Percentiles rank a stretch among this genome's conserved stretches.
Conservation (phyloP, 768 basidiomycete species). For the Suillus weaverae region DNA sequence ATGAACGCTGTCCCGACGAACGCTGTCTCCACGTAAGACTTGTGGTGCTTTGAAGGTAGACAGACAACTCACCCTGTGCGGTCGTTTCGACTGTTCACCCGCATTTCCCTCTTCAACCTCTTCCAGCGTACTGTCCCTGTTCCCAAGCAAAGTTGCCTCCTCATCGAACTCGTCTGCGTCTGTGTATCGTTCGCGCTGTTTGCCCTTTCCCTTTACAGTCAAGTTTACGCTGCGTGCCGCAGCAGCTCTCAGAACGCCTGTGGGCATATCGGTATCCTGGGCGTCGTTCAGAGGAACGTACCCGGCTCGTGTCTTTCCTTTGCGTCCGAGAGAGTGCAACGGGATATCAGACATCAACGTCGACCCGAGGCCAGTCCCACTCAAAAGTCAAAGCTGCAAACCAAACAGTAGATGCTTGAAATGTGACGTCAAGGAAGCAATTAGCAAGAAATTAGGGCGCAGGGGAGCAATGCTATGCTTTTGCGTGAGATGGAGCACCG, state of each 20-base stretch:
- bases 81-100: slow-evolving; percentile 27
- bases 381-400: not conserved
- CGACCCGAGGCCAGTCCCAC: slow-evolving; percentile 9
- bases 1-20: slow-evolving; percentile 24
- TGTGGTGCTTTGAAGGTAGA: slow-evolving; percentile 1
- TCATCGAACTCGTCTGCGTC: slow-evolving; percentile 69
- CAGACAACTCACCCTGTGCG: slow-evolving; percentile 20
- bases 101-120: slow-evolving; percentile 40
- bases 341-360: slow-evolving; percentile 70
- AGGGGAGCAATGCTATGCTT: not conserved
- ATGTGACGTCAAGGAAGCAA: not conserved
- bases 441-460: not conserved
- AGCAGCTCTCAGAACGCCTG: slow-evolving; percentile 33
- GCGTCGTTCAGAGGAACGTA: slow-evolving; percentile 44
- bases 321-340: slow-evolving; percentile 57
- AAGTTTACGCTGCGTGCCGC: slow-evolving; percentile 28
- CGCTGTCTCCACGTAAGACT: slow-evolving; percentile 13
- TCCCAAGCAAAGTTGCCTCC: slow-evolving; percentile 50
- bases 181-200: slow-evolving; percentile 48
- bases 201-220: slow-evolving; percentile 31
- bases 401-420: not conserved
- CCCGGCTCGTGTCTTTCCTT: slow-evolving; percentile 45
- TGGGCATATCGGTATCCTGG: slow-evolving; percentile 28
- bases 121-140: slow-evolving; percentile 35
- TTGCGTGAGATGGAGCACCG: not conserved